These are phyloP conservation scores for Chaetomiaceae sp. DNA, from an alignment of 2,329 filamentous ascomycete species.

Conservation along the genomic window DNA sequence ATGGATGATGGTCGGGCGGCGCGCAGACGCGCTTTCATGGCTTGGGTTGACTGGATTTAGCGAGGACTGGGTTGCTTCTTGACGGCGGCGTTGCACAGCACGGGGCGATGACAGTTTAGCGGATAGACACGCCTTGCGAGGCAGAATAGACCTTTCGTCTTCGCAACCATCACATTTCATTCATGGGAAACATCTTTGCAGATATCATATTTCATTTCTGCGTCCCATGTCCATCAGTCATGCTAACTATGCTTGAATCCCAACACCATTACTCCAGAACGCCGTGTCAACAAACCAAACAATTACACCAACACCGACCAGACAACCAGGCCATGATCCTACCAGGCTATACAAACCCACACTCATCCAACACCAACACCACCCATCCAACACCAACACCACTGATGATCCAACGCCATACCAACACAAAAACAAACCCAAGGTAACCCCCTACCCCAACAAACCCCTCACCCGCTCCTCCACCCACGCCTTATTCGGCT, in stretches of 20 bases:
- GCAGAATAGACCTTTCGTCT: slow-evolving; percentile 20
- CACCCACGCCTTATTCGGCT: slow-evolving; percentile 34
- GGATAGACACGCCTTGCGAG: slow-evolving; percentile 15
- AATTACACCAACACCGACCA: neutral
- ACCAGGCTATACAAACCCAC: neutral
- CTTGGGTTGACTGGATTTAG: slow-evolving; percentile 14
- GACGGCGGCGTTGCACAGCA: slow-evolving; percentile 13
- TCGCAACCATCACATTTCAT: neutral
- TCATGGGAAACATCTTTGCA: slow-evolving; percentile 5
- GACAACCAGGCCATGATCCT: neutral
- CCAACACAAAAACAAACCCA: neutral
- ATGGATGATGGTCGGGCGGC: slow-evolving; percentile 12
- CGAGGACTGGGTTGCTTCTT: slow-evolving; percentile 11
- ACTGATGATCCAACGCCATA: neutral
- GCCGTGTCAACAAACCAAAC: neutral
- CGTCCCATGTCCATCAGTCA: neutral
- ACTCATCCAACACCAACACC: neutral
- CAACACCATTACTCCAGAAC: neutral
- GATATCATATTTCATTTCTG: neutral
- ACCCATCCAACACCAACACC: neutral
- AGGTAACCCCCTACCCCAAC: slow-evolving; percentile 16
- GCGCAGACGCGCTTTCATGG: slow-evolving; percentile 1
- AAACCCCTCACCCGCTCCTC: slow-evolving; percentile 30
- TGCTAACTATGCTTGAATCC: neutral
- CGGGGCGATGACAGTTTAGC: neutral